phyloP scores from a whole-genome alignment of 2,329 filamentous ascomycete genomes.

The Epichloe elymi region DNA sequence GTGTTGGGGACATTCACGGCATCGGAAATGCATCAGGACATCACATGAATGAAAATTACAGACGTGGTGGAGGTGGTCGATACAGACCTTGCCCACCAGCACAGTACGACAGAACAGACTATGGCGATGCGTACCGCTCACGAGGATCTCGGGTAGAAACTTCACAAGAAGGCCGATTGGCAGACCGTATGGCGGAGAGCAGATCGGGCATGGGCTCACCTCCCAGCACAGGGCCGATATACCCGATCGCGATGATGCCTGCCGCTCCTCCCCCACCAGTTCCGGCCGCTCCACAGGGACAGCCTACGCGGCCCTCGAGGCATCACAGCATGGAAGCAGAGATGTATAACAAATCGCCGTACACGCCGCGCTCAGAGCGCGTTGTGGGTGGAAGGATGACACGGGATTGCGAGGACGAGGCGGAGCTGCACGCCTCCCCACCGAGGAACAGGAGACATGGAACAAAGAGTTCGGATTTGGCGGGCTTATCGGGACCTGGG shows the following conservation, averaged over 20 bases:
- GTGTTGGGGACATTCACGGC: constrained; percentile 25
- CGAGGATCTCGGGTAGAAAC: constrained; percentile 16
- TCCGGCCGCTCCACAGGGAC: neutral
- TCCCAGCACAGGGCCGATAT: constrained; percentile 21
- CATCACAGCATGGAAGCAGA: constrained; percentile 28
- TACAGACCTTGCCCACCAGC: neutral
- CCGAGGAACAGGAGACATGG: constrained; percentile 17
- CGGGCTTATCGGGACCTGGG: constrained; percentile 30
- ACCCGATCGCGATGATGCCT: constrained; percentile 14
- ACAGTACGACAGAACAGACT: constrained; percentile 12
- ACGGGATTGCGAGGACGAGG: constrained; percentile 20
- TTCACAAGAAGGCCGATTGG: constrained; percentile 16
- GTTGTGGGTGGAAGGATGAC: constrained; percentile 14
- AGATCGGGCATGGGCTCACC: constrained; percentile 20
- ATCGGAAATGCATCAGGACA: constrained; percentile 41
- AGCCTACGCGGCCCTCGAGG: constrained; percentile 12
- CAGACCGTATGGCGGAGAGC: constrained; percentile 35
- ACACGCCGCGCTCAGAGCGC: constrained; percentile 17
- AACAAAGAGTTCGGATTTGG: constrained; percentile 30
- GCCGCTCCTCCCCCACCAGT: neutral
- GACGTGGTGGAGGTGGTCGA: constrained; percentile 8
- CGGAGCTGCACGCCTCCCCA: constrained; percentile 14
- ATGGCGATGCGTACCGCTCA: constrained; percentile 30
- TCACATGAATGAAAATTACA: constrained; percentile 49
- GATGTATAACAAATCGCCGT: constrained; percentile 19